Conservation (phyloP, 2,329 filamentous ascomycete genomes). For the Corniculantispora saksenae region DNA sequence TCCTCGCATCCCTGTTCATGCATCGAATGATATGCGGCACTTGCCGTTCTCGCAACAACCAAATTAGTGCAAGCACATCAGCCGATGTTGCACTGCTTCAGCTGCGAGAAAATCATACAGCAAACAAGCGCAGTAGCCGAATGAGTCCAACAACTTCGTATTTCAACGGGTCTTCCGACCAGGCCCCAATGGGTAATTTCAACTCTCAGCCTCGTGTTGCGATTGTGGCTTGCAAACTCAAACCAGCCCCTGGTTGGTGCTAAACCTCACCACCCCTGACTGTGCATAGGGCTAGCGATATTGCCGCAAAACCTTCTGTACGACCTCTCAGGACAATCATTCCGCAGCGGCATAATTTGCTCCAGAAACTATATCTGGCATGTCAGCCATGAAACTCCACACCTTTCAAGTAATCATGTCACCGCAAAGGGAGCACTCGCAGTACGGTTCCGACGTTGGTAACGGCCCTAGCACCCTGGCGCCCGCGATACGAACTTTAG, state of each 20-base stretch:
- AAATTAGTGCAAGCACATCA: not conserved
- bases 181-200: not conserved
- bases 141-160: not conserved
- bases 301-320: not conserved
- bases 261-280: not conserved
- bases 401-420: not conserved
- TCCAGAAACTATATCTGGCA: not conserved
- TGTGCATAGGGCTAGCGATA: not conserved
- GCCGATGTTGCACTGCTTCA: too few relatives aligned
- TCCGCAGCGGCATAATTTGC: not conserved
- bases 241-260: not conserved
- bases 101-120: not conserved
- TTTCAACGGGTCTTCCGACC: not conserved
- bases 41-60: not conserved
- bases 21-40: not conserved
- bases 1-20: not conserved
- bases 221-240: conserved; percentile 9
- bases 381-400: not conserved
- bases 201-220: conserved; percentile 5
- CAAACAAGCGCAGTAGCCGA: not conserved
- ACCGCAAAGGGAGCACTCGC: not conserved
- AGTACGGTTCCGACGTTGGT: not conserved
- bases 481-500: not conserved
- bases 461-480: not conserved
- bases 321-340: not conserved